These are phyloP conservation scores for Cryptosporidium andersoni DNA, from an alignment of 169 alveolate genomes.

Conservation along the genomic window DNA sequence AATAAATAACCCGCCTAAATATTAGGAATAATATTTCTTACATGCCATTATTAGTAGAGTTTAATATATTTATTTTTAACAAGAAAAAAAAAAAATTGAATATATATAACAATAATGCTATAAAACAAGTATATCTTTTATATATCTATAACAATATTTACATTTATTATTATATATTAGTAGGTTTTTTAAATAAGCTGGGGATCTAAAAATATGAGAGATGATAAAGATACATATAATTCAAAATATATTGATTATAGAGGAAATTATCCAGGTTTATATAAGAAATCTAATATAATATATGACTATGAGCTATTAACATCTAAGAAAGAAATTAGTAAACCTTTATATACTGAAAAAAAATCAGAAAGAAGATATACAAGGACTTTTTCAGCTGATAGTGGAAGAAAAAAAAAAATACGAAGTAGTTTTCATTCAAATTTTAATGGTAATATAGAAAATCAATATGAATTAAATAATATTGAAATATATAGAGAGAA, in stretches of 20 bases:
- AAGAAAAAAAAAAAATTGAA: no score
- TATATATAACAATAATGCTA: no score
- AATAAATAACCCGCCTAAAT: no score
- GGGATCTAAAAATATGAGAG: no score
- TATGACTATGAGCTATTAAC: conserved; percentile 41
- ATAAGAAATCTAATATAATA: background rate
- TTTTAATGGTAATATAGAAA: conserved; percentile 51
- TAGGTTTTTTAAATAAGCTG: no score
- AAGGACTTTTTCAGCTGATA: background rate
- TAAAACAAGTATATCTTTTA: no score
- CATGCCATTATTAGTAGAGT: no score
- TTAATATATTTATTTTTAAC: no score
- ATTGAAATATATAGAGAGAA: conserved; percentile 60
- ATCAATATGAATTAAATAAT: conserved; percentile 32
- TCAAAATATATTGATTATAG: conserved; percentile 49
- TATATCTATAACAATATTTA: no score
- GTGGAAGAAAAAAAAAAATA: conserved; percentile 23
- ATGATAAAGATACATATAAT: no score
- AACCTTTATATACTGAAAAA: background rate
- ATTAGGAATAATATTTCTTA: no score
- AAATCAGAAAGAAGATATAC: background rate
- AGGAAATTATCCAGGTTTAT: conserved; percentile 58
- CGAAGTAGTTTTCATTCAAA: conserved; percentile 51
- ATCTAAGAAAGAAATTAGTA: conserved; percentile 23
- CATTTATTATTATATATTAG: no score